Evolutionary conservation across 495 filamentous ascomycete species (phyloP), one percentile per base, ranked within the genome.

Genomic region (Penicillium nucicola): DNA sequence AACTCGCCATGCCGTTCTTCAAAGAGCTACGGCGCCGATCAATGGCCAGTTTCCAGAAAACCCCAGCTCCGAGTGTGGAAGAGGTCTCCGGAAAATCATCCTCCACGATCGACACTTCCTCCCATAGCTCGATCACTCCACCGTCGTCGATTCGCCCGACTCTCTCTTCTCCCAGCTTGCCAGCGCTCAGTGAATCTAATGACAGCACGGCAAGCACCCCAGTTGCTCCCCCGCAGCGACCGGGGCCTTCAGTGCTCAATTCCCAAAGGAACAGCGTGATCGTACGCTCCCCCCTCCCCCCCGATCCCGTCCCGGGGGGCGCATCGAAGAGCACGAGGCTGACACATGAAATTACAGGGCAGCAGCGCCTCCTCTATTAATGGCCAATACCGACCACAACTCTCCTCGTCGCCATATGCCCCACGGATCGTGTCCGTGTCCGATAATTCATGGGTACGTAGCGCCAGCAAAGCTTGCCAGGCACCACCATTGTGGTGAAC

Each of bases 371-470:
- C 81, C 2, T 84, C 86, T 18, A 64, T 77, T 44, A 78, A 79
- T 59, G 72, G 76, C 30, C 75, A 64, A 44, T 69, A 66, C 42
- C 71, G 72, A 30, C 72, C 81, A 41, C 72, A 76, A 42, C 68
- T 77, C 44, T 80, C 80, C 2, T 77, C 81, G 9, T 95, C 90
- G 15, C 83, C 85, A 40, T 91, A 87, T 67, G 87, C 88, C 19
- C 91, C 90, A 11, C 77, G 82, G 46, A 79, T 96, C 15, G 64
- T 84, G 11, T 93, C 89, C 19, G 74, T 95, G 17, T 75, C 81
- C 15, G 89, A 96, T 39, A 87, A 84, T 57, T 82, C 87, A 25
- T 93, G 89, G 88, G 90, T 95, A 76, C 50, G 65, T 65, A 28
- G 8, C 15, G 53, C 25, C 12, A 34, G 11, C 33, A 18, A 13